Conservation (phyloP, 306 rosid species). For the Prunus dulcis region DNA sequence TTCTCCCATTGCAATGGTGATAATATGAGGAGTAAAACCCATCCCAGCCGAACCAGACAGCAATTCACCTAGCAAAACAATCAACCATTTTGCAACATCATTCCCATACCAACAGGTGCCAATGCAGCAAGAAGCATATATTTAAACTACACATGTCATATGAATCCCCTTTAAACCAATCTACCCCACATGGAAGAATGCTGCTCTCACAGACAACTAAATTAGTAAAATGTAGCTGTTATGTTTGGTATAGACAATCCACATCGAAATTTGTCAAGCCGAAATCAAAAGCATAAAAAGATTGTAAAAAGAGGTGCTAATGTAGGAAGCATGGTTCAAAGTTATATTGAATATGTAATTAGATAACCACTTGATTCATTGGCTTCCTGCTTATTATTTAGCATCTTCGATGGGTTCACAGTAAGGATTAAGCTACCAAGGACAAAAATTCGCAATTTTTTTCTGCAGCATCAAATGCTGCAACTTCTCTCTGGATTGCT, state of each 20-base stretch:
- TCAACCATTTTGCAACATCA: constrained; percentile 30
- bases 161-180: background rate
- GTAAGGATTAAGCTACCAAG: background rate
- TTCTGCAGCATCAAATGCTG: background rate
- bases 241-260: too few relatives aligned
- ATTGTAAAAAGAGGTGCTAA: too few relatives aligned
- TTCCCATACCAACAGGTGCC: constrained; percentile 5
- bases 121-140: background rate
- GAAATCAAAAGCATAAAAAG: too few relatives aligned
- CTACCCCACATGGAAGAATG: too few relatives aligned
- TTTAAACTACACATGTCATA: constrained; percentile 3
- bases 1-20: constrained; percentile 82
- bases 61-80: constrained; percentile 58
- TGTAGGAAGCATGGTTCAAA: too few relatives aligned
- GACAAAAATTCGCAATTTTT: background rate
- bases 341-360: too few relatives aligned
- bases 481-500: background rate
- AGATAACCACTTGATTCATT: background rate
- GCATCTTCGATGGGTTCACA: background rate
- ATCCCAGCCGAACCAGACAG: constrained; percentile 87
- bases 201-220: too few relatives aligned
- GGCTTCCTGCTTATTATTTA: background rate
- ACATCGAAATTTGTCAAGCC: too few relatives aligned
- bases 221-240: too few relatives aligned
- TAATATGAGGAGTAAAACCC: constrained; percentile 91